phyloP scores from a whole-genome alignment of 2,329 filamentous ascomycete genomes.

The Penicillium sp. region DNA sequence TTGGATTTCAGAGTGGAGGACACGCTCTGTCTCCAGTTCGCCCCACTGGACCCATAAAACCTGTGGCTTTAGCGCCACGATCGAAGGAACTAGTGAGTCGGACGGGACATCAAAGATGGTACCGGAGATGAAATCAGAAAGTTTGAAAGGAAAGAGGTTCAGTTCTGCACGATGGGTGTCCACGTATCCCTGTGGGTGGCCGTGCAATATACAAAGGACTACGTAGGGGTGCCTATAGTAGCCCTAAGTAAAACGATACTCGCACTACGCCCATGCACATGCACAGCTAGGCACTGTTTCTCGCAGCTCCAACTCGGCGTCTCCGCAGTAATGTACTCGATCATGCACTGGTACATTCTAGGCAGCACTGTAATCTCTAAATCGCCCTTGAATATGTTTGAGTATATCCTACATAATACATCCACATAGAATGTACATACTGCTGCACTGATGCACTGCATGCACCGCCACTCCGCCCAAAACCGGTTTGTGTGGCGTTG shows the following conservation, averaged over 20 bases:
- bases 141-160: background rate
- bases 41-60: background rate
- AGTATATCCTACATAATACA: too few relatives aligned
- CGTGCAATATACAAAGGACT: background rate
- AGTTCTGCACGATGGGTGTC: background rate
- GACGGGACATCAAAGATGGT: background rate
- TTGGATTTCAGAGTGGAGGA: background rate
- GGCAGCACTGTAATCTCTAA: background rate
- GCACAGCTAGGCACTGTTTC: background rate
- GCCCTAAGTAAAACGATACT: too few relatives aligned
- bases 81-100: slow-evolving; percentile 2
- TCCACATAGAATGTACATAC: too few relatives aligned
- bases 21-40: background rate
- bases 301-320: background rate
- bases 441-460: too few relatives aligned
- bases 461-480: slow-evolving; percentile 17
- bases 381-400: too few relatives aligned
- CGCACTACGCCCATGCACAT: background rate
- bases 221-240: background rate
- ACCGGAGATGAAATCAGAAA: background rate
- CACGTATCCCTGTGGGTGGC: background rate
- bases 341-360: background rate
- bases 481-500: slow-evolving; percentile 21
- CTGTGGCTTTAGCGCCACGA: background rate
- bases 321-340: too few relatives aligned